Conservation (phyloP, 2,329 filamentous ascomycete species). For the Stagonosporopsis cucurbitacearum region DNA sequence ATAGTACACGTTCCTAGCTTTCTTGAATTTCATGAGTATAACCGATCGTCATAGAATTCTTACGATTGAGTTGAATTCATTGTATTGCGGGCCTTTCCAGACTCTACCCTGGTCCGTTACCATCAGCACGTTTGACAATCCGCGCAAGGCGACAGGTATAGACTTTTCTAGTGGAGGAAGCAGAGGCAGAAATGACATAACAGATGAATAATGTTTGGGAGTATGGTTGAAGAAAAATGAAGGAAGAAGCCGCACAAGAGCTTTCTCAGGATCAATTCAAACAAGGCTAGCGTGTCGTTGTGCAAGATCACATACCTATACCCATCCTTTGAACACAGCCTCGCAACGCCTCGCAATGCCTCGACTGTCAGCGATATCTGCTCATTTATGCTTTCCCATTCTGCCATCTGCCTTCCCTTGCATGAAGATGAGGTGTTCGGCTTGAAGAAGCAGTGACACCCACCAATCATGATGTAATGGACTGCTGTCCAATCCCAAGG, state of each 20-base stretch:
- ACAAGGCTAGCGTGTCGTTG: neutral
- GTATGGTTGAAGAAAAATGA: neutral
- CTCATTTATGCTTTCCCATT: neutral
- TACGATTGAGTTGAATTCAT: neutral
- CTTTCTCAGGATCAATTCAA: neutral
- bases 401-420: neutral
- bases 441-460: neutral
- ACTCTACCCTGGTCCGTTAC: neutral
- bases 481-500: conserved; percentile 5
- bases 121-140: neutral
- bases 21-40: neutral
- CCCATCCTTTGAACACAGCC: neutral
- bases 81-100: neutral
- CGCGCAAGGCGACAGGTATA: neutral
- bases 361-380: neutral
- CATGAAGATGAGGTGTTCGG: neutral
- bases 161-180: too few species aligned
- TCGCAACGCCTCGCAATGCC: neutral
- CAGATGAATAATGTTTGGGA: neutral
- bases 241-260: neutral
- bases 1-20: too few species aligned
- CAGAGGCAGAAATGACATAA: neutral
- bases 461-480: conserved; percentile 9
- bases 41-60: neutral
- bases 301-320: neutral